Evolutionary conservation across 768 basidiomycete species (phyloP).

Genomic region (Nidula microcarpa): DNA sequence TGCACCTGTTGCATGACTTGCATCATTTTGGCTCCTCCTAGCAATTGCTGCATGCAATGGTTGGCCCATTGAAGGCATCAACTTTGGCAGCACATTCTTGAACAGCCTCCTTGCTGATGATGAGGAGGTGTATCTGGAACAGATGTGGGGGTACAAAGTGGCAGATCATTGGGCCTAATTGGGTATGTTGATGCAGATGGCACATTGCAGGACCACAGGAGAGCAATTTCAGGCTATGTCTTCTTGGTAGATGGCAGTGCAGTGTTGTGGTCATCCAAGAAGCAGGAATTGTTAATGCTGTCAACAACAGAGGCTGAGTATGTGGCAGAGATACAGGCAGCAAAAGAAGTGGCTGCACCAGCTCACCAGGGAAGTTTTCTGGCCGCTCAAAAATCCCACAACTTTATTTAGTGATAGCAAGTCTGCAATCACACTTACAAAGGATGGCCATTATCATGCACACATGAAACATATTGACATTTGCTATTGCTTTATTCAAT

Average conservation of each 20-base stretch:
- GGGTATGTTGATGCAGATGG: neutral
- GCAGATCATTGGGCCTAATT: neutral
- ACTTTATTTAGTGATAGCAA: neutral
- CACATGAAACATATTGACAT: neutral
- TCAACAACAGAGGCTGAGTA: constrained; percentile 3
- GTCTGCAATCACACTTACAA: neutral
- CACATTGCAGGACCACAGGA: neutral
- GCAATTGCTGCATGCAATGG: constrained; percentile 24
- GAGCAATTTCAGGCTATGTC: neutral
- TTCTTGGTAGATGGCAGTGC: neutral
- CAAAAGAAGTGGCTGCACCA: neutral
- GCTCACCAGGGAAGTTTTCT: neutral
- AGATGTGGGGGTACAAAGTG: constrained; percentile 9
- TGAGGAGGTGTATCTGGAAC: constrained; percentile 21
- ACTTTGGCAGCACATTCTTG: constrained; percentile 24
- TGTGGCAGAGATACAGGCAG: neutral
- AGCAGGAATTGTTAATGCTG: neutral
- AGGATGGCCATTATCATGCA: neutral
- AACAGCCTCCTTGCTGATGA: constrained; percentile 11
- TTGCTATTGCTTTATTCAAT: neutral
- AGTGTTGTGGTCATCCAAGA: neutral
- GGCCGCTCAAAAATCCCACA: neutral
- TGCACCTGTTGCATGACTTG: constrained; percentile 17
- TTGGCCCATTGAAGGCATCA: constrained; percentile 27
- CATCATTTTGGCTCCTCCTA: constrained; percentile 15